A percentile compares a stretch with the other conserved stretches of the same genome.
These are phyloP conservation scores for Acacia acuminata DNA, from an alignment of 306 rosid species.

Conservation along the genomic window DNA sequence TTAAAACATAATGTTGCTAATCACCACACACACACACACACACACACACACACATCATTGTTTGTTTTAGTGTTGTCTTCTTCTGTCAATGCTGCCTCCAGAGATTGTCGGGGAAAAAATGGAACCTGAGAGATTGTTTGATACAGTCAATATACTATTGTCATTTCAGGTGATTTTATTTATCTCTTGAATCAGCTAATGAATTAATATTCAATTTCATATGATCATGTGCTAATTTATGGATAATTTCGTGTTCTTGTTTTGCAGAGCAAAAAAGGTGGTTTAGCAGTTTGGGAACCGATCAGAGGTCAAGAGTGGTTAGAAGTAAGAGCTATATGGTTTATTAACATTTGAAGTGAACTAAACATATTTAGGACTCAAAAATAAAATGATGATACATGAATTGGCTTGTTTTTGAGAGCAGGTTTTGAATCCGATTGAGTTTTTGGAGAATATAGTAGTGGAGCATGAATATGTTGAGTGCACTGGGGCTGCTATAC, in stretches of 20 bases:
- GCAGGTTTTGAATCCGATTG: slow-evolving; percentile 25
- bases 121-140: slow-evolving; percentile 35
- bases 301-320: slow-evolving; percentile 44
- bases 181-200: background rate
- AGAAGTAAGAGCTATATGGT: slow-evolving; percentile 33
- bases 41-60: background rate
- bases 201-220: background rate
- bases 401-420: background rate
- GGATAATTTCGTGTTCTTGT: background rate
- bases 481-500: slow-evolving; percentile 30
- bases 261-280: slow-evolving; percentile 57
- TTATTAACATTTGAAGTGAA: background rate
- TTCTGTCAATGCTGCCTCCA: slow-evolving; percentile 39
- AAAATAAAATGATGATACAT: background rate
- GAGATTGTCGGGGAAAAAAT: slow-evolving; percentile 25
- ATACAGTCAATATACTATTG: slow-evolving; percentile 47
- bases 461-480: slow-evolving; percentile 28
- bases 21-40: background rate
- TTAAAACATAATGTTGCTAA: background rate
- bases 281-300: slow-evolving; percentile 45
- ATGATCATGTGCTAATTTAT: background rate
- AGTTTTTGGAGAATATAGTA: background rate
- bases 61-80: slow-evolving; percentile 33
- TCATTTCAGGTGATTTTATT: slow-evolving; percentile 41
- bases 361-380: background rate